A percentile compares a stretch with the other conserved stretches of the same genome.
Conservation (phyloP, 257 asterid species). For the Solanum clarkiae region DNA sequence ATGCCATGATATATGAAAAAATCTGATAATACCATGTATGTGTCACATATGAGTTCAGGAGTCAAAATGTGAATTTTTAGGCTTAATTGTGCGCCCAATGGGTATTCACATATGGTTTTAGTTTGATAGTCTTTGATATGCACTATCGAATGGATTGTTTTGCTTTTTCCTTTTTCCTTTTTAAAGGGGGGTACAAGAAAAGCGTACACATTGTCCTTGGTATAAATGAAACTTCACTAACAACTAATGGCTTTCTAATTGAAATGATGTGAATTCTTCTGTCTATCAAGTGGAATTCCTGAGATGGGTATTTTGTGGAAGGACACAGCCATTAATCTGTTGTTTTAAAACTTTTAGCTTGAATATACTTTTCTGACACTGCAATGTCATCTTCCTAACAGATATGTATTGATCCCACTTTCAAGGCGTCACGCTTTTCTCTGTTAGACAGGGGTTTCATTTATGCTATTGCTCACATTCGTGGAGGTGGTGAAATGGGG, state of each 20-base stretch:
- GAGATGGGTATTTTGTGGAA: background rate
- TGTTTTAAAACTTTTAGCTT: background rate
- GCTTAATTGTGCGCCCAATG: background rate
- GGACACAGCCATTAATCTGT: background rate
- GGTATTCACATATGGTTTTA: background rate
- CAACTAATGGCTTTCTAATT: background rate
- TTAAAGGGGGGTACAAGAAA: background rate
- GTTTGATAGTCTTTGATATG: background rate
- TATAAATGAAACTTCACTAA: background rate
- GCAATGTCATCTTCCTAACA: constrained; percentile 18
- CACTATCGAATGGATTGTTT: background rate
- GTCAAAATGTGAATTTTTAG: background rate
- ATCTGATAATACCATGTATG: background rate
- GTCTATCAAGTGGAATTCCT: background rate
- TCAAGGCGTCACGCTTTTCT: constrained; percentile 71
- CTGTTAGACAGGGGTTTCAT: constrained; percentile 87
- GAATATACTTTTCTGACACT: background rate
- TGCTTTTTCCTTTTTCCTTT: background rate
- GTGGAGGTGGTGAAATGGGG: constrained; percentile 99
- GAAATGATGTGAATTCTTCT: background rate
- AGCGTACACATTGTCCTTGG: background rate
- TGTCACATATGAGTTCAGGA: background rate
- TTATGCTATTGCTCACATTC: constrained; percentile 67
- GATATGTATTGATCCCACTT: constrained; percentile 71
- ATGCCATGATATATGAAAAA: background rate